Conservation (phyloP, 306 rosid species). For the Vigna trinervia region DNA sequence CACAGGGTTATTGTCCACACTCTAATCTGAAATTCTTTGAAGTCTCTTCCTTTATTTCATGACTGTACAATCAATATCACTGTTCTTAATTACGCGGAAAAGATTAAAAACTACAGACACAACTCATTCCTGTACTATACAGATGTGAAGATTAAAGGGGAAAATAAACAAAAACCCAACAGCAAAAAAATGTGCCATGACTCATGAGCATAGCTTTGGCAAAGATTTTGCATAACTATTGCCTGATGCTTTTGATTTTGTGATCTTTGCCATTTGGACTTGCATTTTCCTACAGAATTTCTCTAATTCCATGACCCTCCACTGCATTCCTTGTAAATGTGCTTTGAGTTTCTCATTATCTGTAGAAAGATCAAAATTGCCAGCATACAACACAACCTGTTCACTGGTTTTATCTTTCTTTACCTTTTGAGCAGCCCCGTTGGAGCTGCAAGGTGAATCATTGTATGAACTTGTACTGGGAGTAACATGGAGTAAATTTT, state of each 20-base stretch:
- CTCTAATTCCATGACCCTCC: conserved; percentile 91
- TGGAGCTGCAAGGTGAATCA: conserved; percentile 51
- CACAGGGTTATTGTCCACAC: background rate
- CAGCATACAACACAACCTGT: conserved; percentile 66
- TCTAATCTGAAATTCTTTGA: conserved; percentile 37
- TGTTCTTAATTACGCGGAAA: conserved; percentile 44
- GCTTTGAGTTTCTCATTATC: conserved; percentile 69
- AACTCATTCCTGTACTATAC: conserved; percentile 58
- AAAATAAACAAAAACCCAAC: conserved; percentile 30
- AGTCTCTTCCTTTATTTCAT: conserved; percentile 48
- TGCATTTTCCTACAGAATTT: conserved; percentile 83
- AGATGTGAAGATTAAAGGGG: conserved; percentile 43
- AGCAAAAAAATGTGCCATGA: conserved; percentile 51
- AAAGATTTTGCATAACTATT: conserved; percentile 67
- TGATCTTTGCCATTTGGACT: conserved; percentile 72
- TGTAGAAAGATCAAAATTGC: conserved; percentile 56
- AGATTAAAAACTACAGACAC: conserved; percentile 39
- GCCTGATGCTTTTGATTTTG: conserved; percentile 68
- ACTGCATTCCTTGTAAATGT: conserved; percentile 91
- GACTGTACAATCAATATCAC: conserved; percentile 58
- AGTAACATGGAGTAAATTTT: conserved; percentile 56
- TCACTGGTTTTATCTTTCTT: conserved; percentile 57
- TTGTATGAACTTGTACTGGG: conserved; percentile 46
- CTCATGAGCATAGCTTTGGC: conserved; percentile 89
- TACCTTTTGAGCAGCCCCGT: conserved; percentile 44